Evolutionary conservation across 306 rosid genomes (phyloP).

Genomic region (Castanea sativa): DNA sequence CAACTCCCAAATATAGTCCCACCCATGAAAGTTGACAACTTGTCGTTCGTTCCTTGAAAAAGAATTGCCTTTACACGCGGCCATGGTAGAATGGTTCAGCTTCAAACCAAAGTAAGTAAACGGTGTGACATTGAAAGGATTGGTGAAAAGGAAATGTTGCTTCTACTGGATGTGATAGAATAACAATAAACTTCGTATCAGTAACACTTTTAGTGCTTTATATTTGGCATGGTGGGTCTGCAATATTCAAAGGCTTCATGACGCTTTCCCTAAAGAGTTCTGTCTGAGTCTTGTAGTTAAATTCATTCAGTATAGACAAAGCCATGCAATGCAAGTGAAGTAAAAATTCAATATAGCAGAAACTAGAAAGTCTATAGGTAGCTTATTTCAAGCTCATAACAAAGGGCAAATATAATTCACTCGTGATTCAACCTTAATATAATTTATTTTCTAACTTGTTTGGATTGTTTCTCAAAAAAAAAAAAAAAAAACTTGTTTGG

Average conservation of each 20-base stretch:
- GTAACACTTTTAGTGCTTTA: background rate
- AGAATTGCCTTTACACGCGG: background rate
- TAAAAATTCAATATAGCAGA: background rate
- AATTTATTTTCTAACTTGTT: too few relatives aligned
- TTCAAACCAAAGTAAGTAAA: background rate
- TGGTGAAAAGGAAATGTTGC: background rate
- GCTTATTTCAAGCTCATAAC: background rate
- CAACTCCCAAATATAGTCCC: background rate
- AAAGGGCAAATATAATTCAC: background rate
- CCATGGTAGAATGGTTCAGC: background rate
- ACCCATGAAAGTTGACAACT: background rate
- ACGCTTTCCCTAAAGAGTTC: background rate
- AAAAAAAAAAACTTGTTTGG: background rate
- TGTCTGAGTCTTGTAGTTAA: background rate
- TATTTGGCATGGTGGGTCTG: constrained; percentile 5
- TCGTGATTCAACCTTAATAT: too few relatives aligned
- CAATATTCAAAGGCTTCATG: background rate
- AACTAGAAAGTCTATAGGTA: background rate
- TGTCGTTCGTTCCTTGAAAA: background rate
- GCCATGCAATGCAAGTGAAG: background rate
- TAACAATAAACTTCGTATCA: background rate
- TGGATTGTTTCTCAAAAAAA: background rate
- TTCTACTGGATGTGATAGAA: background rate
- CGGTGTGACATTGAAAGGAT: background rate
- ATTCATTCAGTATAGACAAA: background rate